Base-by-base conservation (phyloP, 352 stramenopile genomes). In the Globisporangium abappressorium region DNA sequence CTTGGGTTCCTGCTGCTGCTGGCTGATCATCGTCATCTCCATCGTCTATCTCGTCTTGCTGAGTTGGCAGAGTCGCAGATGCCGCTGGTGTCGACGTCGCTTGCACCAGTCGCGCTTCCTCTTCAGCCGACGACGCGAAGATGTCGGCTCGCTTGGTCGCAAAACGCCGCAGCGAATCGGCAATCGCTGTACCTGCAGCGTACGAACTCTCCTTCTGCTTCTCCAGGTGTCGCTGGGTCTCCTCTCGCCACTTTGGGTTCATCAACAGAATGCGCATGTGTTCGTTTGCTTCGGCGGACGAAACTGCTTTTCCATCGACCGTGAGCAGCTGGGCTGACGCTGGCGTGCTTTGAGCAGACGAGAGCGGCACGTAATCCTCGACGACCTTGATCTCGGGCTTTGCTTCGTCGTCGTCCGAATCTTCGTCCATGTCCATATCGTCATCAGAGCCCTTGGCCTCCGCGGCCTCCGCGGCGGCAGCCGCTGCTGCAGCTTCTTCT, bases 241-340 rank as follows among this genome's bases (percentile, higher is more conserved):
- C 94, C 71, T 99, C 96, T 41, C 94, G 86, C 96, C 97, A 99
- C 71, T 98, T 99, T 2, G 98, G 97, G 77, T 99, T 98, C 71
- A 99, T 90, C 30, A 99, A 76, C 72, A 99, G 82, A 76, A 99
- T 99, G 14, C 98, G 92, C 97, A 99, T 99, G 79, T 99, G 98
- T 72, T 99, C 98, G n/a, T 98, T 97, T 38, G 97, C 87, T 53
- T 97, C 82, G 4, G 88, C 76, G 14, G 86, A 84, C 0, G 80
- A 82, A 5, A 99, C 80, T 9, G 87, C 91, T 66, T 98, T 98
- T 12, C 96, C 94, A 56, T 94, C 88, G 12, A 94, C 86, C 20
- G 74, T 94, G 33, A 94, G 57, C 22, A 94, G 68, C 62, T 78
- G 80, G 0, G 70, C 62, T 1, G 73, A 62, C 1, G 79, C 65